A percentile compares a stretch with the other conserved stretches of the same genome.
Conservation (phyloP, 495 filamentous ascomycete genomes). For the Poronia punctata region DNA sequence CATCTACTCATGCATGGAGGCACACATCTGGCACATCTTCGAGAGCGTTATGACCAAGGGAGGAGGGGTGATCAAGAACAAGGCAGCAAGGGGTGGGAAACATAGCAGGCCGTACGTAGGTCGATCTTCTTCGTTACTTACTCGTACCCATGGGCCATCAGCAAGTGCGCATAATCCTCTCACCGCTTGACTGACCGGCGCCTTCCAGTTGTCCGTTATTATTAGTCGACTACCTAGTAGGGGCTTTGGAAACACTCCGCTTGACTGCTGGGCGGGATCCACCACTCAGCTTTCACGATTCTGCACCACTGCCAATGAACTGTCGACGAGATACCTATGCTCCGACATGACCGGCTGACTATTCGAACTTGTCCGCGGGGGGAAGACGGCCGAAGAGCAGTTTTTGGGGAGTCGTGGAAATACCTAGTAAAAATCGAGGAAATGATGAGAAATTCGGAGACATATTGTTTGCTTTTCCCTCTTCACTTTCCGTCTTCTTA, state of each 20-base stretch:
- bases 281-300: too few species aligned
- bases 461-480: too few species aligned
- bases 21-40: not conserved
- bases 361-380: too few species aligned
- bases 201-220: constrained; percentile 12
- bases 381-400: too few species aligned
- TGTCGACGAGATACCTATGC: too few species aligned
- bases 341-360: too few species aligned
- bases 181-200: constrained; percentile 25
- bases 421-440: too few species aligned
- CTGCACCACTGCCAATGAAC: too few species aligned
- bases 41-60: not conserved
- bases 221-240: constrained; percentile 8
- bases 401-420: too few species aligned
- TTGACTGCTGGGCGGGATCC: constrained; percentile 21
- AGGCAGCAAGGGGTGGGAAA: constrained; percentile 1
- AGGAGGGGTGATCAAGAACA: constrained; percentile 4
- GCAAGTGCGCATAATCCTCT: constrained; percentile 25
- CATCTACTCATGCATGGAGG: constrained; percentile 11
- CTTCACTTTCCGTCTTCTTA: too few species aligned
- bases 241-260: constrained; percentile 22
- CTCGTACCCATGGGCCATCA: constrained; percentile 3
- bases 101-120: too few species aligned
- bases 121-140: constrained; percentile 8
- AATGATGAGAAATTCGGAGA: too few species aligned